Evolutionary conservation across 768 basidiomycete genomes (phyloP), one percentile per base, ranked within the genome.

Genomic region (Russula brevipes): DNA sequence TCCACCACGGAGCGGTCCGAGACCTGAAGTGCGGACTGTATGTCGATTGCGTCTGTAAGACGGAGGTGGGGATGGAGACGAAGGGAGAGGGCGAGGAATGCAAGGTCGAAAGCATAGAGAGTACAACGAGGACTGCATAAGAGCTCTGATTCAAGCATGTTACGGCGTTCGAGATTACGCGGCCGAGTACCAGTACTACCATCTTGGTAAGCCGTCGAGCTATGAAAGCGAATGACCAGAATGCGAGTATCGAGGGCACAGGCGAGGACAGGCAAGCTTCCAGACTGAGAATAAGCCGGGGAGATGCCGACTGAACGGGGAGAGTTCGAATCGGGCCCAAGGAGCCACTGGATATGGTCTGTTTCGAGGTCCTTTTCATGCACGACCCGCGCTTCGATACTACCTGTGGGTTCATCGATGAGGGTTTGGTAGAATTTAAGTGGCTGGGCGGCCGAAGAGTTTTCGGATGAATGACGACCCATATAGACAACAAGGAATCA

Each of bases 71-170:
- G 71, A 44, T 81, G 77, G 41, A 63, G 67, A 67, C 77, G 80
- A 5, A 88, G 74, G 0, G 79, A 76, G 70, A 85, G 76, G 0
- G 80, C 75, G 16, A 86, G 70, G 0, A 77, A 78, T 1, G 70
- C 81, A 66, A 85, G 76, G 68, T 84, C 81, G 67, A 88, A 86
- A 0, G 81, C 82, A 51, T 77, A 80, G 49, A 84, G 69, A 14
- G 78, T 76, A 51, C 78, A 78, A 8, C 70, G 71, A 2, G 73
- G 55, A 57, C 79, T 79, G 69, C 78, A 80, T 3, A 86, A 73
- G 33, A 86, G 68, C 6, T 70, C 67, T 2, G 79, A 72, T 62
- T 80, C 71, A 2, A 84, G 72, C 11, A 71, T 38, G 44, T 71
- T 30, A 24, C 72, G 69, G 24, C 68, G 63, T 67, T 62, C 42